A percentile compares a stretch with the other conserved stretches of the same genome.
Conservation (phyloP, 768 basidiomycete species). For the Cubamyces lactineus region DNA sequence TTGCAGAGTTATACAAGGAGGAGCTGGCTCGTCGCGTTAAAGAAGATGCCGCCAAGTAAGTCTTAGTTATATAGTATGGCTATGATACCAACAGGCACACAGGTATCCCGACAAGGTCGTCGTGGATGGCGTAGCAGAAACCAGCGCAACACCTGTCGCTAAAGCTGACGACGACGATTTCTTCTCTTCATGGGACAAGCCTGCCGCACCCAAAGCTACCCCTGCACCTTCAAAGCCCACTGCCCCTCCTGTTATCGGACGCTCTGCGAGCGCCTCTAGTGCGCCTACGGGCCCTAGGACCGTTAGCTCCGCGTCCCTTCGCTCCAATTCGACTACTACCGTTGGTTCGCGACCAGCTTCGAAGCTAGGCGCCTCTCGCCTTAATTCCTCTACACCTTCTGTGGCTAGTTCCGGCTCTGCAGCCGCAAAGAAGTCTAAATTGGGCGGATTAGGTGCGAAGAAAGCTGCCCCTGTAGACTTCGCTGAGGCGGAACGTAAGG, state of each 20-base stretch:
- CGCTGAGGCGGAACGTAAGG: slow-evolving; percentile 90
- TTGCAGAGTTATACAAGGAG: slow-evolving; percentile 90
- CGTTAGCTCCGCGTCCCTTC: slow-evolving; percentile 65
- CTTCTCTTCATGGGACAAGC: slow-evolving; percentile 96
- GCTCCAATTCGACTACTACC: slow-evolving; percentile 45
- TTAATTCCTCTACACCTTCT: slow-evolving; percentile 43
- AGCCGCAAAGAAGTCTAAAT: slow-evolving; percentile 64
- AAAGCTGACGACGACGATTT: slow-evolving; percentile 81
- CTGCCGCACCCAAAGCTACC: slow-evolving; percentile 42
- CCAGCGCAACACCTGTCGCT: slow-evolving; percentile 28
- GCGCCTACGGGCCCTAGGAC: slow-evolving; percentile 49
- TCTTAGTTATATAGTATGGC: not conserved
- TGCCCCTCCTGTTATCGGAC: slow-evolving; percentile 63
- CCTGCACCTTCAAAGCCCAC: slow-evolving; percentile 43
- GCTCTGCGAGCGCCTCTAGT: slow-evolving; percentile 38
- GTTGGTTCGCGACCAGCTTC: slow-evolving; percentile 35
- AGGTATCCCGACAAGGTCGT: slow-evolving; percentile 80
- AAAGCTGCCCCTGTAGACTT: slow-evolving; percentile 90
- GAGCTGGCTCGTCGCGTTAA: slow-evolving; percentile 80
- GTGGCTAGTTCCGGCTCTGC: slow-evolving; percentile 32
- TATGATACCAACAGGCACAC: slow-evolving; percentile 5
- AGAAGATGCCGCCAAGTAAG: slow-evolving; percentile 73
- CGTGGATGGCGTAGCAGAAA: slow-evolving; percentile 70
- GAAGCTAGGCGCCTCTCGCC: slow-evolving; percentile 47
- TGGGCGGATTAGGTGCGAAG: slow-evolving; percentile 84